These are phyloP conservation scores for Epichloe gansuensis DNA, from an alignment of 2,329 filamentous ascomycete genomes.

Conservation along the genomic window DNA sequence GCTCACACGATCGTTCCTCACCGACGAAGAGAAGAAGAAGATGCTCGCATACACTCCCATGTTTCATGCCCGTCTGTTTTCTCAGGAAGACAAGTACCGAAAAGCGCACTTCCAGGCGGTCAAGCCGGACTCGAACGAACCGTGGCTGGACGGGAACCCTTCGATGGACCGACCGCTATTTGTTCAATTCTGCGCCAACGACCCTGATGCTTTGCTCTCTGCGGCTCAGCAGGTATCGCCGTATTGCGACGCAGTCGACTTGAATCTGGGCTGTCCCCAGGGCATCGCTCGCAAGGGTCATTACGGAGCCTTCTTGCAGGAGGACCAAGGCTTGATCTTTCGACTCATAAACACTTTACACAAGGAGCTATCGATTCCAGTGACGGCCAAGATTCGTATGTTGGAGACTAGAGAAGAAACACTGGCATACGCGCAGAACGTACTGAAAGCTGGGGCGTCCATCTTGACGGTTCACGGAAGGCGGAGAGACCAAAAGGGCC, in stretches of 20 bases:
- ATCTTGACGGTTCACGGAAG: slow-evolving; percentile 89
- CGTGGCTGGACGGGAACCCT: slow-evolving; percentile 78
- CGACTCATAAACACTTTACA: slow-evolving; percentile 76
- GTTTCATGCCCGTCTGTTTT: slow-evolving; percentile 85
- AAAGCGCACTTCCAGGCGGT: slow-evolving; percentile 68
- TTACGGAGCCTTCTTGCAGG: slow-evolving; percentile 91
- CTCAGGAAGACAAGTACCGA: slow-evolving; percentile 63
- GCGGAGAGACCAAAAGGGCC: slow-evolving; percentile 83
- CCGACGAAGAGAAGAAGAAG: slow-evolving; percentile 46
- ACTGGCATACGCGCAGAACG: slow-evolving; percentile 76
- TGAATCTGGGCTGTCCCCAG: slow-evolving; percentile 93
- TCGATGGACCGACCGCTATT: slow-evolving; percentile 75
- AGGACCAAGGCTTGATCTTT: slow-evolving; percentile 75
- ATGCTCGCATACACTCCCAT: slow-evolving; percentile 90
- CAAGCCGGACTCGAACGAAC: slow-evolving; percentile 19
- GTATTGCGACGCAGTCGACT: slow-evolving; percentile 86
- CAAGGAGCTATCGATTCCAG: slow-evolving; percentile 61
- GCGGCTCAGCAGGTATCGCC: slow-evolving; percentile 70
- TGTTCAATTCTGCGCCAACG: slow-evolving; percentile 92
- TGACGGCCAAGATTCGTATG: slow-evolving; percentile 91
- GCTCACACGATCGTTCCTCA: slow-evolving; percentile 85
- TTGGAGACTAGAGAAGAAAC: slow-evolving; percentile 79
- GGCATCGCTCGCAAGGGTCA: slow-evolving; percentile 83
- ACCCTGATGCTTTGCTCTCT: slow-evolving; percentile 63
- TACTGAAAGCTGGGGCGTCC: slow-evolving; percentile 77